phyloP scores from a whole-genome alignment of 768 basidiomycete genomes.

The Collybia sp. region DNA sequence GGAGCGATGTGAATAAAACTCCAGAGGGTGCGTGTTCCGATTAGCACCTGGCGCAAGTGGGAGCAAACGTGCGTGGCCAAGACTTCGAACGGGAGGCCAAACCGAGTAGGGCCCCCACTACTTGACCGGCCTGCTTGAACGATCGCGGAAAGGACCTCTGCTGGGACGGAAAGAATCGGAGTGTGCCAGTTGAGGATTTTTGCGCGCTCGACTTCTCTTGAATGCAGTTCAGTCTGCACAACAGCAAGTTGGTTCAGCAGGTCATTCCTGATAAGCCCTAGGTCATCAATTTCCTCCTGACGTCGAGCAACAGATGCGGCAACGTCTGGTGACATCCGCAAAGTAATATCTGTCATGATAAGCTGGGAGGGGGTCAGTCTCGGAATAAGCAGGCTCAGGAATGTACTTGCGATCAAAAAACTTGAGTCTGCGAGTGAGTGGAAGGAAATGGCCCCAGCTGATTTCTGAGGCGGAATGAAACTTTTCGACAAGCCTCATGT shows the following conservation, averaged over 20 bases:
- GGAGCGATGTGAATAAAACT: constrained; percentile 24
- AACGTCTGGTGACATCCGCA: no score
- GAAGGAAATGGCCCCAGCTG: no score
- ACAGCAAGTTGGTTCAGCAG: background rate
- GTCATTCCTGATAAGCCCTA: background rate
- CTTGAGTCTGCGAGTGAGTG: no score
- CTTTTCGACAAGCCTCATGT: no score
- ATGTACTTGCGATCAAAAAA: no score
- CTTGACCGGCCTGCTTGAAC: constrained; percentile 22
- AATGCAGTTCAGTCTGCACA: background rate
- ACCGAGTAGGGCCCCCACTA: background rate
- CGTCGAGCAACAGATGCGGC: no score
- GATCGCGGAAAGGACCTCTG: constrained; percentile 26
- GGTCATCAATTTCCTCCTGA: background rate
- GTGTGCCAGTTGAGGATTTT: constrained; percentile 3
- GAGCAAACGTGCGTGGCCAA: constrained; percentile 33
- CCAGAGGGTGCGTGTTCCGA: constrained; percentile 37
- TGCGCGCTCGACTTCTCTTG: background rate
- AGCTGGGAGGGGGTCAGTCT: no score
- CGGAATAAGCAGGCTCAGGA: no score
- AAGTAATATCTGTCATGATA: no score
- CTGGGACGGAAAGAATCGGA: constrained; percentile 19
- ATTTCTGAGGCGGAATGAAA: no score
- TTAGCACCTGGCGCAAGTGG: constrained; percentile 32
- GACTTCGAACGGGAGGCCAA: constrained; percentile 28